A percentile compares a stretch with the other conserved stretches of the same genome.
Evolutionary conservation across 2,329 filamentous ascomycete species (phyloP).

Genomic region (Furcasterigmium furcatum): DNA sequence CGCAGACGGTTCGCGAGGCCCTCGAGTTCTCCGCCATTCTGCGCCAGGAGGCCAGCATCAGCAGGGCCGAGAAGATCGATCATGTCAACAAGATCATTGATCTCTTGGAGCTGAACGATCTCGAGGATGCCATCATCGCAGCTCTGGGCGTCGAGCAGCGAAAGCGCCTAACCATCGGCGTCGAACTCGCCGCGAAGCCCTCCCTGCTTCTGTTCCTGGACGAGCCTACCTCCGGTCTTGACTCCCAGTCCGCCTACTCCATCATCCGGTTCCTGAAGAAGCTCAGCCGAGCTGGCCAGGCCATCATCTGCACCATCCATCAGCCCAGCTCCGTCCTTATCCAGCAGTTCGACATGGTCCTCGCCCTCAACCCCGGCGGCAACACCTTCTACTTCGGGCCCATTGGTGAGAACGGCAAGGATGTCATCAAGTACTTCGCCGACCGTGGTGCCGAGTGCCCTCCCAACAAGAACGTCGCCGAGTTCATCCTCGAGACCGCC

Average conservation of each 20-base stretch:
- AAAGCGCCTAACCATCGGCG: conserved; percentile 49
- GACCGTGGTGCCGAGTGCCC: conserved; percentile 41
- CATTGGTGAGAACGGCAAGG: conserved; percentile 55
- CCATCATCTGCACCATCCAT: conserved; percentile 51
- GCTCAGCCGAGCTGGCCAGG: conserved; percentile 51
- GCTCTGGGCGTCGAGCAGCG: conserved; percentile 47
- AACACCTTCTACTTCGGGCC: conserved; percentile 68
- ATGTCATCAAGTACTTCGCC: conserved; percentile 56
- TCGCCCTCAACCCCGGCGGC: conserved; percentile 62
- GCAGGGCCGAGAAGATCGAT: conserved; percentile 43
- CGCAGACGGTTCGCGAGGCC: conserved; percentile 41
- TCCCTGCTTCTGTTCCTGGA: conserved; percentile 50
- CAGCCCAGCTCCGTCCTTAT: conserved; percentile 51
- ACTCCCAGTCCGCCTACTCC: conserved; percentile 64
- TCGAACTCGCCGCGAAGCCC: conserved; percentile 39
- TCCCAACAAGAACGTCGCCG: conserved; percentile 33
- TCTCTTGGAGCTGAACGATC: conserved; percentile 52
- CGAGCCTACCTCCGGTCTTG: conserved; percentile 53
- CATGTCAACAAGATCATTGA: conserved; percentile 53
- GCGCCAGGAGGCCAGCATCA: conserved; percentile 38
- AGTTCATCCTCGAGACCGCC: conserved; percentile 44
- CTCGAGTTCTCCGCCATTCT: conserved; percentile 38
- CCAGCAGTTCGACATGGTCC: conserved; percentile 53
- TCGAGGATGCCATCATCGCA: conserved; percentile 51
- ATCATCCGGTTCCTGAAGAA: conserved; percentile 70